Evolutionary conservation across 2,329 filamentous ascomycete genomes (phyloP).

Genomic region (Monilinia polystroma): DNA sequence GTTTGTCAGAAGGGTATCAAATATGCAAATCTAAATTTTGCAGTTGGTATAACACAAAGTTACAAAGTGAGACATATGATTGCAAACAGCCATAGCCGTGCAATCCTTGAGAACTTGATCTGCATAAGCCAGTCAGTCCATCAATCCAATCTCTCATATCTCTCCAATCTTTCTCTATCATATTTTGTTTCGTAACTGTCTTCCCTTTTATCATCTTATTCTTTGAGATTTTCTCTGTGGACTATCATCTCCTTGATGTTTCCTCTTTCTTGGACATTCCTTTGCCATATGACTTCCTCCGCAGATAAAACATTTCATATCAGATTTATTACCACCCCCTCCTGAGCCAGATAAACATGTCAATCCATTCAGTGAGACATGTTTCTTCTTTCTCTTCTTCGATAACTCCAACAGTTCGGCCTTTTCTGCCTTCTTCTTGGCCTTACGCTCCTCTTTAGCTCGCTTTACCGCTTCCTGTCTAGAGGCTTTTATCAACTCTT

Average conservation of each 20-base stretch:
- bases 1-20: neutral
- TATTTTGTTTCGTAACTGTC: neutral
- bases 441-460: constrained; percentile 46
- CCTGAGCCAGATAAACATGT: constrained; percentile 57
- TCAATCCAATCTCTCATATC: neutral
- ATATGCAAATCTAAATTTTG: neutral
- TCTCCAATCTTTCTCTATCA: neutral
- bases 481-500: constrained; percentile 46
- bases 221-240: constrained; percentile 26
- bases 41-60: neutral
- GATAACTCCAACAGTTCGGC: constrained; percentile 52
- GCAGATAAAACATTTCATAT: constrained; percentile 55
- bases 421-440: constrained; percentile 50
- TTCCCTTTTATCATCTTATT: constrained; percentile 19
- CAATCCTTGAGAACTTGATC: neutral
- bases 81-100: neutral
- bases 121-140: neutral
- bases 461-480: constrained; percentile 47
- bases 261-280: constrained; percentile 51
- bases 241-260: constrained; percentile 32
- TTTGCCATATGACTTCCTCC: constrained; percentile 57
- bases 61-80: neutral
- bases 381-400: constrained; percentile 61
- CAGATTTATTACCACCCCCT: constrained; percentile 35
- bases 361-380: constrained; percentile 62